Evolutionary conservation across 768 basidiomycete species (phyloP).

Genomic region (Austroboletus eburneus): DNA sequence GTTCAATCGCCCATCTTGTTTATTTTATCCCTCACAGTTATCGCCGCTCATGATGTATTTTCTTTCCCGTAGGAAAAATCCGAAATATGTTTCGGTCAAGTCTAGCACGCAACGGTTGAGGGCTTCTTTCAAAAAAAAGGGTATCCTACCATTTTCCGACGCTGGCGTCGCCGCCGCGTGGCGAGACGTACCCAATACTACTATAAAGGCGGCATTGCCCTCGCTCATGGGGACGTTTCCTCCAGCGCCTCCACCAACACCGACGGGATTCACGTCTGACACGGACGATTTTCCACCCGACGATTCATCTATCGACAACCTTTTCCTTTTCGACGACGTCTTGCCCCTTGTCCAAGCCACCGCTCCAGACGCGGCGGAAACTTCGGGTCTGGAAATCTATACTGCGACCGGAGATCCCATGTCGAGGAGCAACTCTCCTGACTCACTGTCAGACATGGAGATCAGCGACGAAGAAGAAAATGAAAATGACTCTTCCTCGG

Average conservation of each 20-base stretch:
- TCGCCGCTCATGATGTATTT: conserved; percentile 6
- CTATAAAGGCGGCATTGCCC: conserved; percentile 4
- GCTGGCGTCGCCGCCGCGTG: conserved; percentile 18
- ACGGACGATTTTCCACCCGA: conserved; percentile 1
- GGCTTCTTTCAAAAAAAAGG: conserved; percentile 10
- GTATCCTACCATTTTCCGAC: conserved; percentile 16
- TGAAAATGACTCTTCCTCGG: conserved; percentile 9
- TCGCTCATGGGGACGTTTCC: conserved; percentile 5
- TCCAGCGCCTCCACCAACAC: conserved; percentile 21
- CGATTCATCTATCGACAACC: background rate
- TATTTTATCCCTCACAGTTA: background rate
- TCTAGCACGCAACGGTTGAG: conserved; percentile 15
- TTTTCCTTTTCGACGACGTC: background rate
- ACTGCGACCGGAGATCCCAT: background rate
- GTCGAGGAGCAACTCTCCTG: background rate
- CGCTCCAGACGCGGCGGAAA: conserved; percentile 1
- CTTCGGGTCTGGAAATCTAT: background rate
- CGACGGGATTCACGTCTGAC: conserved; percentile 5
- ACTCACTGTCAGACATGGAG: background rate
- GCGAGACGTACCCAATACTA: conserved; percentile 26
- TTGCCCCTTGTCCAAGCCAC: conserved; percentile 3
- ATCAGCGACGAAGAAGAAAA: no score
- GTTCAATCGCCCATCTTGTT: background rate
- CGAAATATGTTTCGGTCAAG: conserved; percentile 4
- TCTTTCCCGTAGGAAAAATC: no score